Percentiles rank a stretch among this genome's conserved stretches.
These are phyloP conservation scores for Penicillium nordicum DNA, from an alignment of 2,329 filamentous ascomycete species.

Conservation along the genomic window DNA sequence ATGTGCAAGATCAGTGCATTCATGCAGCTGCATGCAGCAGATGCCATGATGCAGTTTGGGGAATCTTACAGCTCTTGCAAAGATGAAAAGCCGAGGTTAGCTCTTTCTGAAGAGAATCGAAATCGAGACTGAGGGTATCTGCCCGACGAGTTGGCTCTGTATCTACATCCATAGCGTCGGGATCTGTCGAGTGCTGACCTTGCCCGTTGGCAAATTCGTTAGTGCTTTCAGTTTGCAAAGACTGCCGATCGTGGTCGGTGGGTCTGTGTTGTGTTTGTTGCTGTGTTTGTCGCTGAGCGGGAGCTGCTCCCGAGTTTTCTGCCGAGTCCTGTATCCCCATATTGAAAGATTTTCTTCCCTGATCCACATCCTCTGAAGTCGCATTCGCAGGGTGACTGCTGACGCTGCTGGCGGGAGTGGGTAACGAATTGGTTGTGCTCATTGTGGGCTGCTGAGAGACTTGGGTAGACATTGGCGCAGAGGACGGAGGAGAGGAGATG, in stretches of 20 bases:
- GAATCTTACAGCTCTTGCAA: constrained; percentile 50
- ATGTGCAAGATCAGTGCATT: constrained; percentile 25
- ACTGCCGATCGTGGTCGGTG: constrained; percentile 36
- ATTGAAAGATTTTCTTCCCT: constrained; percentile 32
- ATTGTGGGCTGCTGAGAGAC: constrained; percentile 41
- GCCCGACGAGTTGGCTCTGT: constrained; percentile 21
- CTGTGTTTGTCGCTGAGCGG: constrained; percentile 18
- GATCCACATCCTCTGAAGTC: constrained; percentile 36
- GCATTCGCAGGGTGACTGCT: constrained; percentile 34
- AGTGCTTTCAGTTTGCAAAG: constrained; percentile 14
- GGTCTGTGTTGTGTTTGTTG: constrained; percentile 28
- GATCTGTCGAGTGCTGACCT: constrained; percentile 18
- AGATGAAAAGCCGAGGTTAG: constrained; percentile 48
- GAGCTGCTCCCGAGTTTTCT: constrained; percentile 15
- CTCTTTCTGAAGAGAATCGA: constrained; percentile 46
- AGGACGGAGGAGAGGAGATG: constrained; percentile 42
- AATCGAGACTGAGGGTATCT: constrained; percentile 29
- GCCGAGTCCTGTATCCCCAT: constrained; percentile 21
- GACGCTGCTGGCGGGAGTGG: constrained; percentile 47
- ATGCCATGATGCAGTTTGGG: constrained; percentile 41
- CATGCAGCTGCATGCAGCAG: constrained; percentile 28
- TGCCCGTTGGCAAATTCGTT: constrained; percentile 23
- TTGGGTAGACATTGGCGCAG: constrained; percentile 43
- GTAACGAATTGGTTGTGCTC: constrained; percentile 43
- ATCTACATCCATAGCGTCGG: constrained; percentile 42